phyloP scores from a whole-genome alignment of 371 early-diverging fungal species.

The Rhizomucor miehei region DNA sequence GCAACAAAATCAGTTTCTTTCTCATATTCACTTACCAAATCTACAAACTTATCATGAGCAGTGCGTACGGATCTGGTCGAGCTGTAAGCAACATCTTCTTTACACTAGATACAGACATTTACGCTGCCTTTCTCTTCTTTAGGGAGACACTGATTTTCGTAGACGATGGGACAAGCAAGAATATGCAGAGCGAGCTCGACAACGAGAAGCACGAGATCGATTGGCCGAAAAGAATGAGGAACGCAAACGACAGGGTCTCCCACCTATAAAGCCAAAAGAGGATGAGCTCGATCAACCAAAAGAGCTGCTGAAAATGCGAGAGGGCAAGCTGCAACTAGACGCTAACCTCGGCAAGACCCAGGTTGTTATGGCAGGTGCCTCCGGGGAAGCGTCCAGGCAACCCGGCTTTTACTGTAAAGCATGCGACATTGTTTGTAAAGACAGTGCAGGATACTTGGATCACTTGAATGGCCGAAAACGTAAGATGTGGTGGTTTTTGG shows the following conservation, averaged over 20 bases:
- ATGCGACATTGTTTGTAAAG: conserved; percentile 86
- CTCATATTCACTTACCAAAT: no score
- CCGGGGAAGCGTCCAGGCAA: conserved; percentile 54
- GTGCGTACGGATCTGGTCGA: conserved; percentile 18
- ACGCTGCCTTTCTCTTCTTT: not conserved
- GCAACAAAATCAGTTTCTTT: not conserved
- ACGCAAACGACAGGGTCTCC: conserved; percentile 33
- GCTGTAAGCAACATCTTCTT: conserved; percentile 7
- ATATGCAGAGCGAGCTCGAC: conserved; percentile 50
- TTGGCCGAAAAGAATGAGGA: conserved; percentile 38
- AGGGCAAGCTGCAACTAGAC: conserved; percentile 66
- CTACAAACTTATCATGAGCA: no score
- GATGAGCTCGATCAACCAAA: conserved; percentile 25
- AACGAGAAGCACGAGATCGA: conserved; percentile 44
- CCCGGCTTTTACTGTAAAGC: conserved; percentile 91
- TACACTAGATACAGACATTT: not conserved
- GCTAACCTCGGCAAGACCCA: conserved; percentile 79
- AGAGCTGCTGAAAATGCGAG: conserved; percentile 32
- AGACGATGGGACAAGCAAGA: conserved; percentile 66
- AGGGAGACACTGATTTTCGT: conserved; percentile 56
- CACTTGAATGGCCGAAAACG: conserved; percentile 90
- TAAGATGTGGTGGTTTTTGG: conserved; percentile 24
- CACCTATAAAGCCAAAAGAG: conserved; percentile 29
- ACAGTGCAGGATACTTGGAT: conserved; percentile 82
- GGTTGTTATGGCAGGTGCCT: conserved; percentile 64